Evolutionary conservation across 1,284 basidiomycete species (phyloP).

Genomic region (Cutaneotrichosporon spelunceum): DNA sequence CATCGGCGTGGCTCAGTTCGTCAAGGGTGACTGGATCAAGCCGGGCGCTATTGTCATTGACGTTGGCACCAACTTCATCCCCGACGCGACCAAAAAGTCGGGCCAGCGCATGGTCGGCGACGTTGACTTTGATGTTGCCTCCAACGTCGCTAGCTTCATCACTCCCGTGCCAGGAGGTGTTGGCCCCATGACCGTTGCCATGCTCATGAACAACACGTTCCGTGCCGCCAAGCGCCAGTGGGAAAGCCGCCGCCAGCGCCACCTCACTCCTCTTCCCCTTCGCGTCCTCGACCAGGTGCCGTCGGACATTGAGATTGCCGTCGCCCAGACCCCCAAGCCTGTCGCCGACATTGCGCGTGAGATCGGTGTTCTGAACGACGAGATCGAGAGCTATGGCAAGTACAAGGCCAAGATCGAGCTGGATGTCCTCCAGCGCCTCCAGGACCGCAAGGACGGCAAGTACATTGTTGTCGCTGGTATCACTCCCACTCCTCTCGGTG

Average conservation of each 20-base stretch:
- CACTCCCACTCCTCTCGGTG: slow-evolving; percentile 94
- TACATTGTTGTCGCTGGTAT: slow-evolving; percentile 97
- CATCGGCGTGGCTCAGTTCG: slow-evolving; percentile 85
- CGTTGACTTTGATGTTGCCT: slow-evolving; percentile 79
- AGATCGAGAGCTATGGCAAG: slow-evolving; percentile 91
- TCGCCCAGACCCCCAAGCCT: slow-evolving; percentile 90
- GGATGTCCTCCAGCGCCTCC: slow-evolving; percentile 77
- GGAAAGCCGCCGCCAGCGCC: slow-evolving; percentile 62
- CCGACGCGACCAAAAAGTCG: slow-evolving; percentile 86
- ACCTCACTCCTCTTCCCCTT: slow-evolving; percentile 74
- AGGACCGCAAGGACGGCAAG: slow-evolving; percentile 86
- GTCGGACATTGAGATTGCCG: slow-evolving; percentile 91
- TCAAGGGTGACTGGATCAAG: slow-evolving; percentile 95
- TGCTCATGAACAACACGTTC: slow-evolving; percentile 96
- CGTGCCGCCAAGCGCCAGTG: slow-evolving; percentile 77
- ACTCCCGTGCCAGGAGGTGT: slow-evolving; percentile 98
- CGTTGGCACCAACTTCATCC: slow-evolving; percentile 95
- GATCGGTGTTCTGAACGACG: slow-evolving; percentile 79
- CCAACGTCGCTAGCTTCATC: slow-evolving; percentile 76
- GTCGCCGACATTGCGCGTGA: slow-evolving; percentile 79
- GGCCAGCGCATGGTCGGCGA: slow-evolving; percentile 96
- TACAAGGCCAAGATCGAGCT: slow-evolving; percentile 98
- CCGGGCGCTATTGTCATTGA: slow-evolving; percentile 90
- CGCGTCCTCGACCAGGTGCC: slow-evolving; percentile 80
- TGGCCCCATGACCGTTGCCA: slow-evolving; percentile 98